Evolutionary conservation across 345 rosid genomes (phyloP).

Genomic region (Arabis alpina): DNA sequence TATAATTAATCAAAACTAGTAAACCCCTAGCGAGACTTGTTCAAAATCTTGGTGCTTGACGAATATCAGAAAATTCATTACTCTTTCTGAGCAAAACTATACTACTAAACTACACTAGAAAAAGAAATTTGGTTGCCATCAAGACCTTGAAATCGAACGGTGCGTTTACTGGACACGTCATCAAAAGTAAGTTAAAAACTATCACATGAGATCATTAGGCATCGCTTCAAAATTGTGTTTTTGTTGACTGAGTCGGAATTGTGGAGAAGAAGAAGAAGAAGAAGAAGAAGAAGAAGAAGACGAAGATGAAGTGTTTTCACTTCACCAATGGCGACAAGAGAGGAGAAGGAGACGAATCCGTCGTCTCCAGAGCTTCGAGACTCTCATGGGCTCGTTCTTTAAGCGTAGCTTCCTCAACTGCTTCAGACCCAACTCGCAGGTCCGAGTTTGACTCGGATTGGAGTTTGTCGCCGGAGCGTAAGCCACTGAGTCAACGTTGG

Average conservation of each 20-base stretch:
- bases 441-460: constrained; percentile 88
- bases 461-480: constrained; percentile 67
- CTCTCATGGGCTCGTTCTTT: constrained; percentile 90
- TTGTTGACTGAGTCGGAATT: constrained; percentile 37
- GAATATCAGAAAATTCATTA: neutral
- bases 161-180: constrained; percentile 17
- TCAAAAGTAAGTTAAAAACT: neutral
- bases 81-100: constrained; percentile 12
- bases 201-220: constrained; percentile 28
- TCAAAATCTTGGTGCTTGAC: constrained; percentile 32
- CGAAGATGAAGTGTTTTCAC: constrained; percentile 91
- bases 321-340: constrained; percentile 74
- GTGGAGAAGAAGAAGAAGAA: neutral
- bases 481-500: constrained; percentile 63
- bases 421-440: constrained; percentile 68
- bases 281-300: neutral
- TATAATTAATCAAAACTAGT: constrained; percentile 6
- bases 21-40: neutral
- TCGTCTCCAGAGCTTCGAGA: constrained; percentile 60
- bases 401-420: constrained; percentile 83
- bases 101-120: too few species aligned
- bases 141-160: constrained; percentile 23
- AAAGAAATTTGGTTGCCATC: constrained; percentile 5
- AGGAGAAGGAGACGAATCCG: constrained; percentile 43
- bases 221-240: constrained; percentile 24